These are phyloP conservation scores for Sphenostylis stenocarpa DNA, from an alignment of 306 rosid genomes.

Conservation along the genomic window DNA sequence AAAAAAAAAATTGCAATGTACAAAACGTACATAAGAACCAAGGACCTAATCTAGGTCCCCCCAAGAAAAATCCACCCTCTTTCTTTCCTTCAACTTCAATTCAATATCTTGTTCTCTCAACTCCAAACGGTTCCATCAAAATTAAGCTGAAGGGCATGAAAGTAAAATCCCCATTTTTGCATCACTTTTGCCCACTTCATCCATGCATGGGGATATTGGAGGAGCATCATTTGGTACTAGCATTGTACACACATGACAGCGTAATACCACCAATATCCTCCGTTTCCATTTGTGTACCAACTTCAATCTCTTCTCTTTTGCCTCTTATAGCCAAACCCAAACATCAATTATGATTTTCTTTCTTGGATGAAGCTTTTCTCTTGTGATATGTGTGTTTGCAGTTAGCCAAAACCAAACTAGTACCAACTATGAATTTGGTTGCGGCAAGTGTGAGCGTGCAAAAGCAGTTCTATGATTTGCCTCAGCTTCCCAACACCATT, in stretches of 20 bases:
- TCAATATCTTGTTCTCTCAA: conserved; percentile 31
- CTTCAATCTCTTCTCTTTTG: conserved; percentile 2
- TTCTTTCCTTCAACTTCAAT: conserved; percentile 42
- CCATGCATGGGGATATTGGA: conserved; percentile 34
- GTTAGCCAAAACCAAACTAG: conserved; percentile 10
- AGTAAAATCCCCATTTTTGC: conserved; percentile 17
- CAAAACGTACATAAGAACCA: conserved; percentile 41
- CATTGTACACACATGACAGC: conserved; percentile 20
- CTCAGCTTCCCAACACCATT: conserved; percentile 55
- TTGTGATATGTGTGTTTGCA: background rate
- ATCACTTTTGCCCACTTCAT: conserved; percentile 19
- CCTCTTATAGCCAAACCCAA: conserved; percentile 26
- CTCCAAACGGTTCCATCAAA: conserved; percentile 28
- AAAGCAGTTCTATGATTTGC: conserved; percentile 45
- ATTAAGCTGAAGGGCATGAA: conserved; percentile 30
- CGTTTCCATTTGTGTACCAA: conserved; percentile 12
- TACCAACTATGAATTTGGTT: conserved; percentile 17
- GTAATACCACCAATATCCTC: conserved; percentile 14
- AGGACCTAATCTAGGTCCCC: conserved; percentile 33
- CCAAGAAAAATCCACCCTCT: background rate
- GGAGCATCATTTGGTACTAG: conserved; percentile 19
- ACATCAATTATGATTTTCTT: background rate
- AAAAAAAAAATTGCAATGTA: conserved; percentile 47
- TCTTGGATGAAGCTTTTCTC: background rate
- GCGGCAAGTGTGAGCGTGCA: conserved; percentile 40